Percentiles rank a stretch among this genome's conserved stretches.
Conservation (phyloP, 768 basidiomycete genomes). For the Naganishia friedmannii region DNA sequence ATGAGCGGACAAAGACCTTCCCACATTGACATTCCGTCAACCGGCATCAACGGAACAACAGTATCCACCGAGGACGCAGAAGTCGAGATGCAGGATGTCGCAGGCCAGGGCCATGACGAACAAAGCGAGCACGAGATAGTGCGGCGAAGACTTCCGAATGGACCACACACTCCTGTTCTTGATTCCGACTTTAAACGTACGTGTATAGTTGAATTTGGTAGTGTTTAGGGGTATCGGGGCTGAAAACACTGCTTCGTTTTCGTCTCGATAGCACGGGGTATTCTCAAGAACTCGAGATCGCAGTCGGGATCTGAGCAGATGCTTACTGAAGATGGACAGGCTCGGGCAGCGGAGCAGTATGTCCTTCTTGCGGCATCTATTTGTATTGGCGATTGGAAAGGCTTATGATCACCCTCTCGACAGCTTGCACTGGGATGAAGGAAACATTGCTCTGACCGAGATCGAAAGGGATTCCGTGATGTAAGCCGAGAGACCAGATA, state of each 20-base stretch:
- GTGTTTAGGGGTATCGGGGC: neutral
- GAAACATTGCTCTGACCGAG: constrained; percentile 85
- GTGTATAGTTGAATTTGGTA: neutral
- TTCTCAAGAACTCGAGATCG: constrained; percentile 32
- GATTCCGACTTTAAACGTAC: constrained; percentile 21
- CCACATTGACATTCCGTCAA: constrained; percentile 29
- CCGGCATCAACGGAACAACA: constrained; percentile 9
- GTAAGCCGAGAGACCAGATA: constrained; percentile 47
- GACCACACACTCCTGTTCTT: constrained; percentile 3
- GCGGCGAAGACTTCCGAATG: constrained; percentile 1
- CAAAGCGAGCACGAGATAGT: constrained; percentile 6
- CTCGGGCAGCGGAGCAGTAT: constrained; percentile 25
- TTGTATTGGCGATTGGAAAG: neutral
- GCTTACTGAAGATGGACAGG: constrained; percentile 5
- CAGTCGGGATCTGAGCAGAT: constrained; percentile 18
- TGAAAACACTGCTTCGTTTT: neutral
- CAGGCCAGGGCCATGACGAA: neutral
- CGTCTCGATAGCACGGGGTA: constrained; percentile 26
- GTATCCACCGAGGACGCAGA: neutral
- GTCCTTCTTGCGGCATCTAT: neutral
- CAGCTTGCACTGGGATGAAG: constrained; percentile 92
- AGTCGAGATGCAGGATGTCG: constrained; percentile 14
- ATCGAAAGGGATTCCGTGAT: constrained; percentile 91
- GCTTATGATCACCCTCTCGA: constrained; percentile 29
- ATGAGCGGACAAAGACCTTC: constrained; percentile 23